phyloP scores from a whole-genome alignment of 208 protist genomes.

The Acanthamoeba royreba region DNA sequence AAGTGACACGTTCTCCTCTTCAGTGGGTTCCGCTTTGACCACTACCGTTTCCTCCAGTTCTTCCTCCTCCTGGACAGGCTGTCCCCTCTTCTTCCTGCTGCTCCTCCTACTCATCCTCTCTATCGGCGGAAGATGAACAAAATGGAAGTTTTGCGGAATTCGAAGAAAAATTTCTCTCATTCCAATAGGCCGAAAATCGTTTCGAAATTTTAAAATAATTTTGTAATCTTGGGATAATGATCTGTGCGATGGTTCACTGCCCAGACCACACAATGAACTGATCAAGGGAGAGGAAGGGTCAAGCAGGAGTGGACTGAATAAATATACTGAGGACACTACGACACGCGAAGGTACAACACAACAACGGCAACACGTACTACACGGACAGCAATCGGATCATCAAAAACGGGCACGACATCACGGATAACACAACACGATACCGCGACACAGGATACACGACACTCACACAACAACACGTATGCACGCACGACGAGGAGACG shows the following conservation, averaged over 20 bases:
- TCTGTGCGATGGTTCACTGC: no score
- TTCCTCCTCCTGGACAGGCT: background rate
- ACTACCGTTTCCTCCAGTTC: background rate
- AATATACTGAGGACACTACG: background rate
- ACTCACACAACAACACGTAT: no score
- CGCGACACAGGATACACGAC: no score
- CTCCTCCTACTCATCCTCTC: background rate
- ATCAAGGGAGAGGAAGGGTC: no score
- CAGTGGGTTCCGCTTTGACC: no score
- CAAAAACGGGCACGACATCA: background rate
- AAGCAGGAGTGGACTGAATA: background rate
- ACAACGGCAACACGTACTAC: background rate
- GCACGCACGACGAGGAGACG: no score
- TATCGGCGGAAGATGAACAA: background rate
- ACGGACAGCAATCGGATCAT: background rate
- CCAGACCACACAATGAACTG: no score
- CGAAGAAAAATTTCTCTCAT: background rate
- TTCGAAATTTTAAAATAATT: no score
- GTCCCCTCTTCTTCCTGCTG: background rate
- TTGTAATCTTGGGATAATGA: no score
- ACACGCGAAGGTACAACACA: background rate
- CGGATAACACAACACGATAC: background rate
- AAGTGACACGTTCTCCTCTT: no score
- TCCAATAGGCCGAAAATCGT: no score
- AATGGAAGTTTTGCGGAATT: background rate